Conservation (phyloP, 1,284 basidiomycete species). For the Cystobasidium pallidum region DNA sequence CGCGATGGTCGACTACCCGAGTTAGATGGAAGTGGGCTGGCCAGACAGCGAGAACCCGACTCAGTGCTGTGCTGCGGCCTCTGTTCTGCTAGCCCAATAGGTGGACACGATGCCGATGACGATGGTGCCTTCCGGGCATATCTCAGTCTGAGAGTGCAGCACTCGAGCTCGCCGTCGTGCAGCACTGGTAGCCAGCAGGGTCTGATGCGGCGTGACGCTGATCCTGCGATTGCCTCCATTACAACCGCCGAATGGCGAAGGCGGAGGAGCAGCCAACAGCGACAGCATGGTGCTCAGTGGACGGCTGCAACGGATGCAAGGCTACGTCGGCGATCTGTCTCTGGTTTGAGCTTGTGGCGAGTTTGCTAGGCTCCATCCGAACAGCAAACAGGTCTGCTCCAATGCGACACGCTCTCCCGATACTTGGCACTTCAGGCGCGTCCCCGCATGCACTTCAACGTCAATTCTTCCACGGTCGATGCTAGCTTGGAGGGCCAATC, state of each 20-base stretch:
- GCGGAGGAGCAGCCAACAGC: constrained; percentile 4
- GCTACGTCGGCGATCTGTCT: constrained; percentile 14
- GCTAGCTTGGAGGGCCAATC: constrained; percentile 7
- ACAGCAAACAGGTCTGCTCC: constrained; percentile 9
- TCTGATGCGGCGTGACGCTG: constrained; percentile 12
- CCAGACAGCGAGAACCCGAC: constrained; percentile 2
- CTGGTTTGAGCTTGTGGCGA: constrained; percentile 6
- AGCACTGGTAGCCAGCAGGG: not conserved
- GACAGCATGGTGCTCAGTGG: constrained; percentile 8
- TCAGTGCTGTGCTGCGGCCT: constrained; percentile 14
- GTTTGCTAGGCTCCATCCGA: constrained; percentile 3
- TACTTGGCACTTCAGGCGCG: constrained; percentile 12
- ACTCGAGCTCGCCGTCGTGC: constrained; percentile 11
- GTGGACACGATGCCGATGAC: not conserved
- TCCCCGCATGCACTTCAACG: constrained; percentile 5
- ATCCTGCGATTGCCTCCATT: constrained; percentile 12
- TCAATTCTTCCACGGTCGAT: constrained; percentile 11
- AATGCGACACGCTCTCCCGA: constrained; percentile 12
- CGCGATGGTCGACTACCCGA: constrained; percentile 5
- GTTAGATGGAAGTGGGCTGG: constrained; percentile 15
- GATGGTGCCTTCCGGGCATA: not conserved
- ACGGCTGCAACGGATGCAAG: constrained; percentile 8
- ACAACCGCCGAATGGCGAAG: constrained; percentile 6
- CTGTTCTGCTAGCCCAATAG: constrained; percentile 15
- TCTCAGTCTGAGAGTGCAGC: constrained; percentile 1